Percentiles rank a stretch among this genome's conserved stretches.
Evolutionary conservation across 2,329 filamentous ascomycete genomes (phyloP).

Genomic region (Dothistroma septosporum): DNA sequence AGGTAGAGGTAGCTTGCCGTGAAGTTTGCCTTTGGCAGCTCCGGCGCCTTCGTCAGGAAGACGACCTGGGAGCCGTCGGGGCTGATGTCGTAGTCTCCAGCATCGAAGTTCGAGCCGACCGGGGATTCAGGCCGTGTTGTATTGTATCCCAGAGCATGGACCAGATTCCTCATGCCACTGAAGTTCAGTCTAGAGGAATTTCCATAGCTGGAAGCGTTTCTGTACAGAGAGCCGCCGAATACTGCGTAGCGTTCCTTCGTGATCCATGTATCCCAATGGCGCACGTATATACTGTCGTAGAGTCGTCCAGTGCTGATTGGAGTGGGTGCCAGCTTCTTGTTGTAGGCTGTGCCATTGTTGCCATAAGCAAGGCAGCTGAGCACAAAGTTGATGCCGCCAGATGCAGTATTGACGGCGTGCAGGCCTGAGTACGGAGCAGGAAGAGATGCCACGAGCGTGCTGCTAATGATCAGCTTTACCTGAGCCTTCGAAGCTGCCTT

Average conservation of each 20-base stretch:
- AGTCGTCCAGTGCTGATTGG: slow-evolving; percentile 44
- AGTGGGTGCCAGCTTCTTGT: slow-evolving; percentile 47
- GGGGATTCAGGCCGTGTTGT: slow-evolving; percentile 25
- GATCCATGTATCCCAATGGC: slow-evolving; percentile 52
- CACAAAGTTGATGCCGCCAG: slow-evolving; percentile 29
- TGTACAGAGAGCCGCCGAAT: slow-evolving; percentile 44
- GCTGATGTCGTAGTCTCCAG: slow-evolving; percentile 24
- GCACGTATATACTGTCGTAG: slow-evolving; percentile 50
- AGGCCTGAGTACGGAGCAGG: slow-evolving; percentile 38
- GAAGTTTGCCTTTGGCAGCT: slow-evolving; percentile 25
- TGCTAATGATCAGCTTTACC: slow-evolving; percentile 1
- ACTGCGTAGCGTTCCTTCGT: slow-evolving; percentile 48
- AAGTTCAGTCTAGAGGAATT: slow-evolving; percentile 8
- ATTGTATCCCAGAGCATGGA: slow-evolving; percentile 23
- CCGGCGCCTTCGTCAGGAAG: slow-evolving; percentile 26
- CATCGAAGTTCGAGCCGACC: slow-evolving; percentile 22
- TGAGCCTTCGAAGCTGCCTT: no score
- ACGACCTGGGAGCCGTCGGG: slow-evolving; percentile 25
- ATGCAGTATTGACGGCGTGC: slow-evolving; percentile 30
- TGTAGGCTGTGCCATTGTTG: slow-evolving; percentile 40
- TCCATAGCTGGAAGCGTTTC: slow-evolving; percentile 9
- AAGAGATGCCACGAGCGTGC: slow-evolving; percentile 30
- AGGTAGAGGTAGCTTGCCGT: slow-evolving; percentile 27
- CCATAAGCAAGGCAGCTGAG: slow-evolving; percentile 27
- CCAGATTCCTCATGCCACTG: slow-evolving; percentile 22